Evolutionary conservation across 768 basidiomycete species (phyloP).

Genomic region (Collybia nuda): DNA sequence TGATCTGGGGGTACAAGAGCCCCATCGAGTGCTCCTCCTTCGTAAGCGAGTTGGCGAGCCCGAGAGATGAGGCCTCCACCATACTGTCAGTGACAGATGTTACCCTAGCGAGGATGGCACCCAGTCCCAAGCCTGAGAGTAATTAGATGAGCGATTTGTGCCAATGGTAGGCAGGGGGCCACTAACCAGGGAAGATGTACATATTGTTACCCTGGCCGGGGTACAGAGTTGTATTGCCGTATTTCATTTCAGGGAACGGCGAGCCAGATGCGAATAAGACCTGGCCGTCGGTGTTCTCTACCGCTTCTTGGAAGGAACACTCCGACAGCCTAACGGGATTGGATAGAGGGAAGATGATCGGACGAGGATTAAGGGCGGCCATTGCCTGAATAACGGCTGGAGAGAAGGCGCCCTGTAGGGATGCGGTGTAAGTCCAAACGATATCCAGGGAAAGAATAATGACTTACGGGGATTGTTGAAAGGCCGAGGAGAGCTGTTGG

Average conservation of each 20-base stretch:
- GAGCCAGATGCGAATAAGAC: constrained; percentile 89
- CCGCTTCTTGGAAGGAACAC: constrained; percentile 76
- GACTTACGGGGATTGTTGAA: constrained; percentile 70
- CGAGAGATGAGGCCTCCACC: constrained; percentile 86
- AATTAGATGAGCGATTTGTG: background rate
- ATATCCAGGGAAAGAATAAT: background rate
- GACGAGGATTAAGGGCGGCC: constrained; percentile 75
- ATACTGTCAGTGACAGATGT: constrained; percentile 77
- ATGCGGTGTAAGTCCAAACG: background rate
- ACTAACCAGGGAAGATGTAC: constrained; percentile 74
- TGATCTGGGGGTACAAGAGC: constrained; percentile 81
- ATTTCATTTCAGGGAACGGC: constrained; percentile 71
- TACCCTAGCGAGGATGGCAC: constrained; percentile 69
- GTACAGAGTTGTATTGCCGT: constrained; percentile 54
- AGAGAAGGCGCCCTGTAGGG: constrained; percentile 66
- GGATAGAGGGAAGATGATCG: constrained; percentile 91
- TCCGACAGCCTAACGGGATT: constrained; percentile 86
- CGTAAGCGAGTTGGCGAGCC: constrained; percentile 74
- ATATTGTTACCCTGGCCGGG: constrained; percentile 96
- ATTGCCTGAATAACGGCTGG: constrained; percentile 71
- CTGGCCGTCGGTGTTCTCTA: constrained; percentile 66
- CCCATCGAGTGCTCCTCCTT: constrained; percentile 62
- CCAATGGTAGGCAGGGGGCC: background rate
- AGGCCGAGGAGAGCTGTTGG: constrained; percentile 90
- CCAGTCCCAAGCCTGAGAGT: constrained; percentile 70